Evolutionary conservation across 176 grass and related monocot genomes (phyloP).

Genomic region (Dendrocalamus sinicus): DNA sequence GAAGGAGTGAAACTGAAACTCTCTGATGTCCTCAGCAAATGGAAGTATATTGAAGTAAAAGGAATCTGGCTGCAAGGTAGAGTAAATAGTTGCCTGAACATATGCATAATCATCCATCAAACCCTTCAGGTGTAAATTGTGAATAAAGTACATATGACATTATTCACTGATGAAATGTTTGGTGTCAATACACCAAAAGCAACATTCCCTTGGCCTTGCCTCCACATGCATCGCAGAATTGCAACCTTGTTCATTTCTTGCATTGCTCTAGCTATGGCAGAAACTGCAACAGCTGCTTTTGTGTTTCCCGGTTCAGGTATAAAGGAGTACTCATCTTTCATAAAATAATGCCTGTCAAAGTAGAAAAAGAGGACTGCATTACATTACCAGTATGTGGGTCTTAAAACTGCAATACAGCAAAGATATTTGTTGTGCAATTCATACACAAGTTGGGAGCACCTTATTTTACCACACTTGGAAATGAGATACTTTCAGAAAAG

Average conservation of each 20-base stretch:
- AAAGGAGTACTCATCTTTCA: conserved; percentile 89
- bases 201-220: conserved; percentile 79
- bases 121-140: not conserved
- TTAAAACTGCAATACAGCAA: conserved; percentile 32
- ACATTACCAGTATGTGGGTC: not conserved
- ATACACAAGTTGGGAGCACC: conserved; percentile 8
- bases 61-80: conserved; percentile 72
- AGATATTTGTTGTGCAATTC: conserved; percentile 7
- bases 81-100: conserved; percentile 40
- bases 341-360: conserved; percentile 74
- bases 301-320: conserved; percentile 87
- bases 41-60: conserved; percentile 95
- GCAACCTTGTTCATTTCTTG: conserved; percentile 78
- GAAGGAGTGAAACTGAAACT: conserved; percentile 90
- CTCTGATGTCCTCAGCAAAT: conserved; percentile 87
- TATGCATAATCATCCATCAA: conserved; percentile 22
- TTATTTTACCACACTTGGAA: not conserved
- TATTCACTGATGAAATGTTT: conserved; percentile 84
- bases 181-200: conserved; percentile 83
- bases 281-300: conserved; percentile 67
- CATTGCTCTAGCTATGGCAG: conserved; percentile 87
- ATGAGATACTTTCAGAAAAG: conserved; percentile 16
- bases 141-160: conserved; percentile 57
- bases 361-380: conserved; percentile 26
- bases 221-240: conserved; percentile 84